Evolutionary conservation across 441 rosid genomes (phyloP).

Genomic region (Theobroma grandiflorum): DNA sequence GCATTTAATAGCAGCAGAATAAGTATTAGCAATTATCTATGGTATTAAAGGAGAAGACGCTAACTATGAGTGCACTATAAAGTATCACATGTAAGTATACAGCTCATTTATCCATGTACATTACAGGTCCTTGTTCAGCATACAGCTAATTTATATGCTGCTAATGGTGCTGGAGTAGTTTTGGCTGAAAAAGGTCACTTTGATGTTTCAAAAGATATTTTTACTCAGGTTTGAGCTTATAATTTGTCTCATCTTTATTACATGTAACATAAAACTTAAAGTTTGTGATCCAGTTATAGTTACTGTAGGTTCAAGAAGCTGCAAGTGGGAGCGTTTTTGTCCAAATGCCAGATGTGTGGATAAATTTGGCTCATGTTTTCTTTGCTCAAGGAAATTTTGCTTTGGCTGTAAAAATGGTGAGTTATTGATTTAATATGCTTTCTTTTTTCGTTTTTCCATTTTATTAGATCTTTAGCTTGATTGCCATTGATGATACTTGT

Average conservation of each 20-base stretch:
- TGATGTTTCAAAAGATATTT: conserved; percentile 96
- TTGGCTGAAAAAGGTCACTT: conserved; percentile 98
- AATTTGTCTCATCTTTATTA: conserved; percentile 28
- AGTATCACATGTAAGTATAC: neutral
- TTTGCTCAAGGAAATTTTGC: conserved; percentile 98
- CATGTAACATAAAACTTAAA: conserved; percentile 15
- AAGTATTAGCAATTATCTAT: neutral
- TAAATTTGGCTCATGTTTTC: conserved; percentile 98
- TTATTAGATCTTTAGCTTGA: conserved; percentile 20
- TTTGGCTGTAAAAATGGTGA: conserved; percentile 97
- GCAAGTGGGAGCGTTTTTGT: conserved; percentile 98
- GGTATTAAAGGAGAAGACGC: neutral
- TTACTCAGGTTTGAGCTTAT: conserved; percentile 73
- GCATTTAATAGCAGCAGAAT: neutral
- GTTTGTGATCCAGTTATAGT: conserved; percentile 29
- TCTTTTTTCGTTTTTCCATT: neutral
- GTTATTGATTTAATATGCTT: conserved; percentile 22
- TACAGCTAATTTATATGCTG: conserved; percentile 93
- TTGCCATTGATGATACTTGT: conserved; percentile 29
- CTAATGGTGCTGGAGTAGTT: conserved; percentile 97
- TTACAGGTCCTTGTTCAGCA: conserved; percentile 93
- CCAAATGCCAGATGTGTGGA: conserved; percentile 99
- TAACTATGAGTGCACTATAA: neutral
- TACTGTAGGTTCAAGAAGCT: conserved; percentile 96
- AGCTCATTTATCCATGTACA: neutral